Conservation (phyloP, 805 yeast species). For the Hanseniaspora nectarophila region DNA sequence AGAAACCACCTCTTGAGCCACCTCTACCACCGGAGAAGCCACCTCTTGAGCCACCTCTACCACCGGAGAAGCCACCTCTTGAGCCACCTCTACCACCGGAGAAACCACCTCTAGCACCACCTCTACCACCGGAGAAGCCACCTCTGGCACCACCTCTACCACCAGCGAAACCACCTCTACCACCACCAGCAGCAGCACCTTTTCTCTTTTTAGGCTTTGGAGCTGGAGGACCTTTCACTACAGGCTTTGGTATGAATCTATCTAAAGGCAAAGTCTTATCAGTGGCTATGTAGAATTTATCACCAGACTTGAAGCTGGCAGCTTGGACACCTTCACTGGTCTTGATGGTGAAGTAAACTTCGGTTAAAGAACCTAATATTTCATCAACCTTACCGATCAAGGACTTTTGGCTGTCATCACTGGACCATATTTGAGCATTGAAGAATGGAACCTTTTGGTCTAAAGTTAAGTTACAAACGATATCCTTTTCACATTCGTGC, state of each 20-base stretch:
- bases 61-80: slow-evolving; percentile 24
- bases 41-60: slow-evolving; percentile 34
- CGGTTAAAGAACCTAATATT: slow-evolving; percentile 93
- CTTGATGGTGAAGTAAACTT: slow-evolving; percentile 93
- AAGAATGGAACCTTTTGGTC: slow-evolving; percentile 92
- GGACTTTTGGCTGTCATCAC: slow-evolving; percentile 56
- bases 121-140: slow-evolving; percentile 28
- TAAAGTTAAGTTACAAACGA: slow-evolving; percentile 79
- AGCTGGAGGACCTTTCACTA: slow-evolving; percentile 71
- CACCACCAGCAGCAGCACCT: slow-evolving; percentile 37
- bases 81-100: slow-evolving; percentile 28
- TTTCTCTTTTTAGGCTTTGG: slow-evolving; percentile 55
- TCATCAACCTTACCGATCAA: slow-evolving; percentile 97
- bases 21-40: slow-evolving; percentile 30
- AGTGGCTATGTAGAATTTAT: slow-evolving; percentile 87
- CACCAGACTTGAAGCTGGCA: slow-evolving; percentile 83
- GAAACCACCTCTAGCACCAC: slow-evolving; percentile 26
- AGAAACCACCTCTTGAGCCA: slow-evolving; percentile 18
- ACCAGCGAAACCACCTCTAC: slow-evolving; percentile 28
- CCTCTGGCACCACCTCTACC: slow-evolving; percentile 32
- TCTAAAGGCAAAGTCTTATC: slow-evolving; percentile 93
- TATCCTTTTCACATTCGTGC: slow-evolving; percentile 92
- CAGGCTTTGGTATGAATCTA: slow-evolving; percentile 94
- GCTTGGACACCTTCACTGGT: slow-evolving; percentile 96
- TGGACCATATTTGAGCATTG: slow-evolving; percentile 95